Percentiles rank a stretch among this genome's conserved stretches.
These are phyloP conservation scores for Drechslera avenae DNA, from an alignment of 2,329 filamentous ascomycete species.

Conservation along the genomic window DNA sequence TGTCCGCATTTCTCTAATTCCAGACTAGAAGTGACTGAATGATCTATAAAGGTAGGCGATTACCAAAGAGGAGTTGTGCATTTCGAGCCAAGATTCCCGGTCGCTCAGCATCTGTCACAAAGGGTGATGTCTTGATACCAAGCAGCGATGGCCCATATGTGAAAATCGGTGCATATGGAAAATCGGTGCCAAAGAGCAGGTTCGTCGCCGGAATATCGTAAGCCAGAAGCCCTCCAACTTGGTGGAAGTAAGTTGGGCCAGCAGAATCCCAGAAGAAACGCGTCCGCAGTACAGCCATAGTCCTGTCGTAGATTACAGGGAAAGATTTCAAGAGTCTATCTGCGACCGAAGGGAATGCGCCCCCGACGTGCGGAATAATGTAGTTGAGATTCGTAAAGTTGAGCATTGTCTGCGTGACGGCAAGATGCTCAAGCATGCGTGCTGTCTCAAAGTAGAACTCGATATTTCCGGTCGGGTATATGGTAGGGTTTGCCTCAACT, in stretches of 20 bases:
- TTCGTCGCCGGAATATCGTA: conserved; percentile 5
- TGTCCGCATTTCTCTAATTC: too few species aligned
- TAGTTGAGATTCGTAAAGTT: conserved; percentile 17
- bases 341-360: conserved; percentile 11
- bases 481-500: conserved; percentile 5
- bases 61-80: too few species aligned
- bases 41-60: too few species aligned
- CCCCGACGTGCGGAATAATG: conserved; percentile 15
- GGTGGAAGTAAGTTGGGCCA: conserved; percentile 9
- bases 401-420: conserved; percentile 5
- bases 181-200: conserved; percentile 15
- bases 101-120: background rate
- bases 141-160: conserved; percentile 2
- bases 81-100: too few species aligned
- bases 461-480: conserved; percentile 6
- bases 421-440: conserved; percentile 9
- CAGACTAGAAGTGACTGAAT: too few species aligned
- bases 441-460: conserved; percentile 21
- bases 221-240: conserved; percentile 9
- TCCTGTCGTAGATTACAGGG: conserved; percentile 3
- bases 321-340: conserved; percentile 5
- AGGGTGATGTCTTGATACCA: conserved; percentile 3
- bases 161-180: conserved; percentile 7
- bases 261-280: conserved; percentile 15
- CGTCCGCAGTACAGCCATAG: background rate